Conservation (phyloP, 306 rosid genomes). For the Lagenaria siceraria region DNA sequence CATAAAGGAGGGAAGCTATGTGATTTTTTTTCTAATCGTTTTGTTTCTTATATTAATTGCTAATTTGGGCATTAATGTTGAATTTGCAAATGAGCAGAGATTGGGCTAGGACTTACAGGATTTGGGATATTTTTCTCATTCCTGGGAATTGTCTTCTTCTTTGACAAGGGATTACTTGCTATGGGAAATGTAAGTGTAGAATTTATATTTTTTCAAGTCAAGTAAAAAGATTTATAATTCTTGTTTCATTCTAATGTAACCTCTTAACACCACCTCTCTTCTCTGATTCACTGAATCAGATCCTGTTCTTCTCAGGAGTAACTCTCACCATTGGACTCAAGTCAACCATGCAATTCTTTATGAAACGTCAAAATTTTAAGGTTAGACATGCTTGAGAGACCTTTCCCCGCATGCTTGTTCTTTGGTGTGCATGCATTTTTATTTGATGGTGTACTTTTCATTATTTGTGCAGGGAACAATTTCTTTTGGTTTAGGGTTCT, state of each 20-base stretch:
- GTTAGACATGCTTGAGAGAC: constrained; percentile 20
- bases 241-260: neutral
- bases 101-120: constrained; percentile 93
- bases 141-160: constrained; percentile 81
- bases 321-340: constrained; percentile 85
- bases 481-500: constrained; percentile 86
- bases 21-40: neutral
- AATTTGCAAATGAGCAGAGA: constrained; percentile 42
- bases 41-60: neutral
- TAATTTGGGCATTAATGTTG: constrained; percentile 10
- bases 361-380: constrained; percentile 85
- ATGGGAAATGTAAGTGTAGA: constrained; percentile 82
- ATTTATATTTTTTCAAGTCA: neutral
- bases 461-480: constrained; percentile 58
- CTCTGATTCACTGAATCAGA: constrained; percentile 39
- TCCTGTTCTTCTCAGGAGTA: constrained; percentile 92
- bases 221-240: neutral
- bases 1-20: neutral
- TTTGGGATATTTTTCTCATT: constrained; percentile 89
- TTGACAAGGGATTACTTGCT: constrained; percentile 94
- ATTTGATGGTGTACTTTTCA: neutral
- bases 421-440: neutral
- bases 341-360: constrained; percentile 88
- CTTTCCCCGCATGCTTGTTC: neutral
- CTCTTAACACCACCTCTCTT: constrained; percentile 20